Percentiles rank a stretch among this genome's conserved stretches.
phyloP scores from a whole-genome alignment of 1,284 basidiomycete species.

The Thelephora terrestris region DNA sequence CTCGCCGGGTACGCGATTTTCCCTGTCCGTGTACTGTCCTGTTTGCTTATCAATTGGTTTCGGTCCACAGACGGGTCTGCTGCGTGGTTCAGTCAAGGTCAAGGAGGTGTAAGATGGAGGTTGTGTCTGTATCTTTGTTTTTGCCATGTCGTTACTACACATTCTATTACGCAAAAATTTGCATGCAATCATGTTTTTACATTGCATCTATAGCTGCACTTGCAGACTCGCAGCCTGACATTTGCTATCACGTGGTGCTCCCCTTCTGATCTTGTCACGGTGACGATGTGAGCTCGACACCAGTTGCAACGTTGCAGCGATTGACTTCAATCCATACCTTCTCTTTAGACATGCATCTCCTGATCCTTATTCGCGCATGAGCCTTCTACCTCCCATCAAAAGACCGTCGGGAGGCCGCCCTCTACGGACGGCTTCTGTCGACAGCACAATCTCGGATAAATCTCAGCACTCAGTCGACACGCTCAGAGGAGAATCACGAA shows the following conservation, averaged over 20 bases:
- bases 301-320: too few relatives aligned
- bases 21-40: slow-evolving; percentile 4
- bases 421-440: background rate
- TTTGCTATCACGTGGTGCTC: too few relatives aligned
- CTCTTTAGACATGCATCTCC: background rate
- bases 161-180: slow-evolving; percentile 12
- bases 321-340: too few relatives aligned
- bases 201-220: slow-evolving; percentile 4
- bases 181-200: slow-evolving; percentile 12
- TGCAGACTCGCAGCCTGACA: too few relatives aligned
- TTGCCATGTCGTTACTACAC: slow-evolving; percentile 3
- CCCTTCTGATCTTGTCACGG: too few relatives aligned
- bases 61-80: slow-evolving; percentile 61
- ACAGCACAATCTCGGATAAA: background rate
- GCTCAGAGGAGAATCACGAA: background rate
- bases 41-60: slow-evolving; percentile 2
- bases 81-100: slow-evolving; percentile 89
- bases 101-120: slow-evolving; percentile 62
- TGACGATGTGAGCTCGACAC: too few relatives aligned
- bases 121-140: slow-evolving; percentile 8
- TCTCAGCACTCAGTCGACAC: background rate
- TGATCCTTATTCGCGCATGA: background rate
- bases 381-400: background rate
- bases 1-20: slow-evolving; percentile 59
- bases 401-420: background rate